phyloP scores from a whole-genome alignment of 495 filamentous ascomycete species.

The Paragyromitra xinjiangensis region DNA sequence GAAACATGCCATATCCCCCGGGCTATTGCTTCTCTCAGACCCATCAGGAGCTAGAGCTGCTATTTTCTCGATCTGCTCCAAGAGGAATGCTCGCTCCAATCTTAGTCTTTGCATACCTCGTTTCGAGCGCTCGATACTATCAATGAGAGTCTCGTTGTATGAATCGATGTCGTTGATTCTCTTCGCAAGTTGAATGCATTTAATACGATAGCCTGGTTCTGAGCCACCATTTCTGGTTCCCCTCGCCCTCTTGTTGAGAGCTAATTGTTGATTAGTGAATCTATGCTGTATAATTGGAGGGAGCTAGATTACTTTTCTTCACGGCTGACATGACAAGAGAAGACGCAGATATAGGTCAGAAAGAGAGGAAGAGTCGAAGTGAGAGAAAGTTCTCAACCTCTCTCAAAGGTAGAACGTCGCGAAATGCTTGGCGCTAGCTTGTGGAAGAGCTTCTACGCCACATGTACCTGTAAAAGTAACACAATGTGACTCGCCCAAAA shows the following conservation, averaged over 20 bases:
- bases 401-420: too few relatives aligned
- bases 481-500: too few relatives aligned
- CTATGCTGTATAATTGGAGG: not conserved
- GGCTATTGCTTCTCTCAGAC: not conserved
- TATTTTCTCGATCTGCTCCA: conserved; percentile 9
- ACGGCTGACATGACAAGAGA: not conserved
- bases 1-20: not conserved
- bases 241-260: not conserved
- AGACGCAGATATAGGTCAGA: not conserved
- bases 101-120: not conserved
- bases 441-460: too few relatives aligned
- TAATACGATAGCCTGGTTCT: conserved; percentile 1
- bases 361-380: not conserved
- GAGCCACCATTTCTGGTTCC: conserved; percentile 1
- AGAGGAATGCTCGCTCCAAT: not conserved
- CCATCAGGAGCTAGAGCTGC: not conserved
- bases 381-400: not conserved
- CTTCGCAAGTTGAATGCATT: not conserved
- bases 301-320: not conserved
- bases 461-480: too few relatives aligned
- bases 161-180: not conserved
- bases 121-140: conserved; percentile 1
- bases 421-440: too few relatives aligned
- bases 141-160: not conserved
- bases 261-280: not conserved